Conservation (phyloP, 495 filamentous ascomycete genomes). For the Penicillium macrosclerotiorum region DNA sequence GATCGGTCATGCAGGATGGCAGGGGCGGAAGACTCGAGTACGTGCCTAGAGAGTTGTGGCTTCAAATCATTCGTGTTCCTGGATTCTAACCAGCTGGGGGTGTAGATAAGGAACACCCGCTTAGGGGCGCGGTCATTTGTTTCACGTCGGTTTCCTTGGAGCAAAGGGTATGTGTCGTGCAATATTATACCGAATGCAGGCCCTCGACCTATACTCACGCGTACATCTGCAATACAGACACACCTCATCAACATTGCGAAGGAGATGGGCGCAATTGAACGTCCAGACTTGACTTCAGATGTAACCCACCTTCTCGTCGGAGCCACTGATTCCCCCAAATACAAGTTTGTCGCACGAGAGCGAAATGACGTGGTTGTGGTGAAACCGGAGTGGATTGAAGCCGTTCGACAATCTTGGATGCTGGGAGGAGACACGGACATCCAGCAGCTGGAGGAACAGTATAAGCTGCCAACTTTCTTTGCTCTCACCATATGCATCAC, state of each 20-base stretch:
- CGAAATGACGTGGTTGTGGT: slow-evolving; percentile 81
- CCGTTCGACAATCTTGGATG: slow-evolving; percentile 79
- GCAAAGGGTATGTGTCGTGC: slow-evolving; percentile 74
- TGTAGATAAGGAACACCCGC: slow-evolving; percentile 59
- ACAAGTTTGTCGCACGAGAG: slow-evolving; percentile 89
- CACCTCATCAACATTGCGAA: slow-evolving; percentile 64
- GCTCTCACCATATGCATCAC: slow-evolving; percentile 81
- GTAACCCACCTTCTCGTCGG: slow-evolving; percentile 94
- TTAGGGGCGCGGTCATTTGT: slow-evolving; percentile 81
- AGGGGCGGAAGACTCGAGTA: slow-evolving; percentile 35
- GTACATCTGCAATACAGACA: slow-evolving; percentile 46
- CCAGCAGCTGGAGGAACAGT: slow-evolving; percentile 57
- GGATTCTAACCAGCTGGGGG: slow-evolving; percentile 7
- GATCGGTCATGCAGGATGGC: slow-evolving; percentile 46
- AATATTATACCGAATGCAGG: neutral
- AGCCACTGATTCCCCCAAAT: slow-evolving; percentile 83
- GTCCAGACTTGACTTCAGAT: slow-evolving; percentile 89
- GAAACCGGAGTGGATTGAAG: slow-evolving; percentile 76
- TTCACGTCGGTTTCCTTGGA: slow-evolving; percentile 86
- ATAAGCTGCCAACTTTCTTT: slow-evolving; percentile 59
- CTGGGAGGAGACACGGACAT: slow-evolving; percentile 77
- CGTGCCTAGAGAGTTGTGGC: slow-evolving; percentile 16
- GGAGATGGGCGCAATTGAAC: slow-evolving; percentile 84
- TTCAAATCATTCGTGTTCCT: too few relatives aligned
- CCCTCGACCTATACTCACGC: slow-evolving; percentile 9